phyloP scores from a whole-genome alignment of 192 early-diverging fungal species.

The Chytriomyces sp. region DNA sequence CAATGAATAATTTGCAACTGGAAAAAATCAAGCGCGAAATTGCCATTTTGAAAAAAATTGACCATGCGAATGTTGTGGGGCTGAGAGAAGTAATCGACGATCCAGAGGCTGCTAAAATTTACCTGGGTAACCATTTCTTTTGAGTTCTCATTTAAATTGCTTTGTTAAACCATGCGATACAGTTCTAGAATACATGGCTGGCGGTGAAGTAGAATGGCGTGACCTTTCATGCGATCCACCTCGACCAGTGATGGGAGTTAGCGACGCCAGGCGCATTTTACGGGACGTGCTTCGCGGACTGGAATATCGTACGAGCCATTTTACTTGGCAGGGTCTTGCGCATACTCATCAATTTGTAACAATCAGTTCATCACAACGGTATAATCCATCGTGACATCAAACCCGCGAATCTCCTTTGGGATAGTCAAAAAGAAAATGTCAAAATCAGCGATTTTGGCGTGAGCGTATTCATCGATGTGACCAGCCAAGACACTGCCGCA shows the following conservation, averaged over 20 bases:
- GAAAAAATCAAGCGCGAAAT: constrained; percentile 94
- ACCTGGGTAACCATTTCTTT: constrained; percentile 70
- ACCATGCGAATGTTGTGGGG: constrained; percentile 88
- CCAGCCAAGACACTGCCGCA: constrained; percentile 34
- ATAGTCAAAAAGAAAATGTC: constrained; percentile 63
- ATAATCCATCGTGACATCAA: constrained; percentile 99
- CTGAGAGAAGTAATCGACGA: constrained; percentile 96
- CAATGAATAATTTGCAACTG: constrained; percentile 57
- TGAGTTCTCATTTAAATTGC: constrained; percentile 17
- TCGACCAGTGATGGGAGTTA: constrained; percentile 65
- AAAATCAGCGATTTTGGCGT: constrained; percentile 99
- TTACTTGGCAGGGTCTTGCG: neutral
- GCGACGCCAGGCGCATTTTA: constrained; percentile 79
- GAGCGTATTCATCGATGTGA: constrained; percentile 73
- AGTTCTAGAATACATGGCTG: constrained; percentile 89
- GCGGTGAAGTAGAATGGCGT: constrained; percentile 92
- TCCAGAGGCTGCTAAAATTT: constrained; percentile 86
- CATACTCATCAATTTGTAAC: constrained; percentile 9
- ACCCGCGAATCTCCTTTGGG: constrained; percentile 90
- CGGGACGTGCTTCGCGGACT: constrained; percentile 88
- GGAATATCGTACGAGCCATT: constrained; percentile 76
- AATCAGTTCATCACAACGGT: constrained; percentile 85
- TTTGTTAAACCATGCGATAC: neutral
- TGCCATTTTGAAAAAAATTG: constrained; percentile 94
- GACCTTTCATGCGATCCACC: constrained; percentile 41